Base-by-base conservation (phyloP, 169 alveolate genomes). In the Plasmodium chabaudi region DNA sequence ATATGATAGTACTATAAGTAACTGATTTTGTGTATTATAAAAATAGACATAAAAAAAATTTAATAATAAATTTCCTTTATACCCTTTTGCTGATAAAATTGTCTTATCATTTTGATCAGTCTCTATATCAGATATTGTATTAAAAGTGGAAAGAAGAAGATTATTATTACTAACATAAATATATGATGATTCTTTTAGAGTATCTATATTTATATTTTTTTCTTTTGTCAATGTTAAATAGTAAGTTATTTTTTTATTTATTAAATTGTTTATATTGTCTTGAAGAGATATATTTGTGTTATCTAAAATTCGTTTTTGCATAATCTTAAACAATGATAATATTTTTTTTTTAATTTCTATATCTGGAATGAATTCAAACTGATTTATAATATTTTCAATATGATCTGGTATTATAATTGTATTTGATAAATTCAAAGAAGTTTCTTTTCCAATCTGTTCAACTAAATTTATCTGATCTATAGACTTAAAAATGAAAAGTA, bases 341-440 rank as follows among this genome's bases (percentile, higher is more conserved):
- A 67, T 82, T 55, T 82, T 82, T 46, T 67, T 82, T 59, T 82
- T 82, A 10, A 82, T 82, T 67, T 82, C 90, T 1, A 82, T 71
- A 15, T 82, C 77, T 15, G 90, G 90, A 5, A 82, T 68, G 25
- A 42, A n/a, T 39, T 82, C 84, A 44, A 34, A 67, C 19, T 69
- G 39, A 5, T 67, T 57, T 21, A 82, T 47, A 27, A 82, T 65
- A 25, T 27, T n/a, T 46, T 39, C 56, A 3, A 82, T 63, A 57
- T 68, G 19, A 44, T 51, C 55, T 7, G 34, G 57, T 42, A 82
- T 21, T 4, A 19, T 23, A 6, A 27, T 17, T 6, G 39, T 61
- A 42, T 44, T 42, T 34, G 42, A 34, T 34, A 34, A 34, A 34
- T 34, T 34, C 42, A 34, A 34, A 34, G 7, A 34, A 34, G 42